Evolutionary conservation across 2,329 filamentous ascomycete genomes (phyloP), one percentile per base, ranked within the genome.

Genomic region (Colletotrichum siamense): DNA sequence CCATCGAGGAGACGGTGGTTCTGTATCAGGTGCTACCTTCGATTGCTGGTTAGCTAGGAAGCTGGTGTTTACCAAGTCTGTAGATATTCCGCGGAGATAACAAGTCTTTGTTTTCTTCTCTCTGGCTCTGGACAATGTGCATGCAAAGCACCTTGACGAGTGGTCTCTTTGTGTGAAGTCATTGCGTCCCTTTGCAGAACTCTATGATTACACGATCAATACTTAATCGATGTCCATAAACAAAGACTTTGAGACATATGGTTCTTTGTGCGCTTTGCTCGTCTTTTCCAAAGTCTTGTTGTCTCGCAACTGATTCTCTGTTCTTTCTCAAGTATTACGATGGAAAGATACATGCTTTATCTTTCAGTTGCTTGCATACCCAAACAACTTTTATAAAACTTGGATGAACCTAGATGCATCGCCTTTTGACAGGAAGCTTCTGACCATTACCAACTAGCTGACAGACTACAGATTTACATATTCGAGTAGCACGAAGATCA

Each of bases 21-120:
- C 49, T 5, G 78, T 85, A 0, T 65, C 63, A 7, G 80, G 80
- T 1, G 79, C 82, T 12, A 85, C 78, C 1, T 81, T 87, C 63
- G 85, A 86, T 12, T 87, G 85, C 73, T 87, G 85, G 85, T 70
- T 87, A 22, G 85, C 85, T 3, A 83, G 85, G 71, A 77, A 77
- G 52, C 63, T 79, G 4, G 61, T 77, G n/a, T 67, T 67, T 28
- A 34, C 18, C 39, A 52, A 52, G 63, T 22, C 44, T 52, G 44
- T 52, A 52, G 44, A 52, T 52, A 52, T 52, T 22, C 10, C 44
- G n/a, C 44, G 10, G n/a, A 52, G 44, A 13, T 52, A 24, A 13
- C n/a, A 52, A 8, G 0, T 52, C n/a, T 24, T 22, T 7, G 10
- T 52, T 22, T 24, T 22, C n/a, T 24, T 24, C n/a, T 22, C 10